These are phyloP conservation scores for Skeletonema marinoi DNA, from an alignment of 108 stramenopile genomes.

Conservation along the genomic window DNA sequence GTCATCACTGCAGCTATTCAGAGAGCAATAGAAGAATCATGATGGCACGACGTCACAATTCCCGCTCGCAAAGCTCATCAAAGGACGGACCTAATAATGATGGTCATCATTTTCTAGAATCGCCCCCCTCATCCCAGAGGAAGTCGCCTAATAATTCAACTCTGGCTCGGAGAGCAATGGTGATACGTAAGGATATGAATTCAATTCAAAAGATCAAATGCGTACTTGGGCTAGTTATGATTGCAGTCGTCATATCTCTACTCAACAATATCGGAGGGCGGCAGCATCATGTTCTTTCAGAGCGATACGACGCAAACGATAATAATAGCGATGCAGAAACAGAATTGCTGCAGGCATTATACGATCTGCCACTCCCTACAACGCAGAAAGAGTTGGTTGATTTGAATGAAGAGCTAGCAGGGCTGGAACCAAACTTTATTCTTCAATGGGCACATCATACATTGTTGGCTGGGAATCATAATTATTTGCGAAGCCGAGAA, in stretches of 20 bases:
- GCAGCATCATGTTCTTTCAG: neutral
- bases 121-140: too few species aligned
- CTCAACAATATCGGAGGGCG: neutral
- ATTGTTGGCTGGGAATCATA: neutral
- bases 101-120: too few species aligned
- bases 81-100: too few species aligned
- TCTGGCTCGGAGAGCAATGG: too few species aligned
- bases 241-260: neutral
- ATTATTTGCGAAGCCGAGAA: neutral
- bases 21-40: too few species aligned
- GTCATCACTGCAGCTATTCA: too few species aligned
- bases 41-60: too few species aligned
- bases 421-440: slow-evolving; percentile 19
- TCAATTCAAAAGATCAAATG: neutral
- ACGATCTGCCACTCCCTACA: slow-evolving; percentile 18
- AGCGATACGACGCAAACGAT: neutral
- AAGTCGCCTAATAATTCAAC: too few species aligned
- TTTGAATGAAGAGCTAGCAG: slow-evolving; percentile 8
- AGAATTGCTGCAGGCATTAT: slow-evolving; percentile 21
- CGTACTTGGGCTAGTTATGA: neutral
- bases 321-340: neutral
- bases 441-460: slow-evolving; percentile 28
- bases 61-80: too few species aligned
- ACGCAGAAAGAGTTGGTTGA: neutral
- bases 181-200: neutral